These are phyloP conservation scores for Linum trigynum DNA, from an alignment of 345 rosid species.

Conservation along the genomic window DNA sequence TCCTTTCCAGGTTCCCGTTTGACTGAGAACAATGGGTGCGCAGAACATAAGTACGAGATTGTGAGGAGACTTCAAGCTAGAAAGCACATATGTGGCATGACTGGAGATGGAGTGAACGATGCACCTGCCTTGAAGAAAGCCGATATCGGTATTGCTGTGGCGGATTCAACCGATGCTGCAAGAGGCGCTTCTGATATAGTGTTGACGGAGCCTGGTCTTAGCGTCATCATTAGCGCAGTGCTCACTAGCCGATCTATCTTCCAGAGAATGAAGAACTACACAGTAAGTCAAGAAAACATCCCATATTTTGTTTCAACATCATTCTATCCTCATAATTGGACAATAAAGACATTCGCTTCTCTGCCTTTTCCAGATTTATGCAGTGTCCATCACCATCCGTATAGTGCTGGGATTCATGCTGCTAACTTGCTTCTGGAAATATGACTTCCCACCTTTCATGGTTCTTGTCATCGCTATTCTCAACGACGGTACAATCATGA, in stretches of 20 bases:
- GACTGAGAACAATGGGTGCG: too few relatives aligned
- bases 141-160: conserved; percentile 1
- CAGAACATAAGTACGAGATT: conserved; percentile 3
- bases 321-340: neutral
- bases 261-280: conserved; percentile 5
- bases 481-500: neutral
- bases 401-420: neutral
- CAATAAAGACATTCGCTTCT: neutral
- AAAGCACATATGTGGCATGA: conserved; percentile 3
- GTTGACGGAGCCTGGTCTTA: neutral
- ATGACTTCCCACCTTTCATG: neutral
- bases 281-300: neutral
- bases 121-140: conserved; percentile 5
- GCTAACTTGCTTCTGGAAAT: neutral
- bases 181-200: conserved; percentile 3
- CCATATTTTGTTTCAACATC: neutral
- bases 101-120: conserved; percentile 2
- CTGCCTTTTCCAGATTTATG: neutral
- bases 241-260: neutral
- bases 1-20: neutral
- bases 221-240: neutral
- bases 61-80: conserved; percentile 5
- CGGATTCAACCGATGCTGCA: neutral
- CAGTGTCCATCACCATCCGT: conserved; percentile 3
- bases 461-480: conserved; percentile 2